phyloP scores from a whole-genome alignment of 441 rosid species.

The Biscutella auriculata region DNA sequence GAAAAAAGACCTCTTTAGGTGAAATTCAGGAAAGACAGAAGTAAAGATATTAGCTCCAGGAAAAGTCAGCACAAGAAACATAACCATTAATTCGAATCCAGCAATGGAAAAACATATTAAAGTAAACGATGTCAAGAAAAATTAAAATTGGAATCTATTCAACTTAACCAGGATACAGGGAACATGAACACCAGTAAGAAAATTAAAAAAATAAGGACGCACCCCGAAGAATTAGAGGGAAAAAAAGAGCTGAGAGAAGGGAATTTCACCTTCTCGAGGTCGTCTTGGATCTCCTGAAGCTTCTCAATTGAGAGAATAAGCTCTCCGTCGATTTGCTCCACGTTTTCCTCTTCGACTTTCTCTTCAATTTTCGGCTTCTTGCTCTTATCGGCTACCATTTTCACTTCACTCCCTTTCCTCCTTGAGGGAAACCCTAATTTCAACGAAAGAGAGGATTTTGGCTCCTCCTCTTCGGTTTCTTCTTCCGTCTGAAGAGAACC shows the following conservation, averaged over 20 bases:
- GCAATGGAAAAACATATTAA: too few relatives aligned
- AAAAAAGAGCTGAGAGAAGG: background rate
- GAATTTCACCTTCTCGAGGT: conserved; percentile 71
- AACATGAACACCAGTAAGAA: too few relatives aligned
- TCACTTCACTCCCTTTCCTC: background rate
- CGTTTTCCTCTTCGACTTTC: conserved; percentile 57
- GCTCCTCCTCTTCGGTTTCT: background rate
- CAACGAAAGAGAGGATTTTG: background rate
- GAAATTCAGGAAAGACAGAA: too few relatives aligned
- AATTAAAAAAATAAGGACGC: too few relatives aligned
- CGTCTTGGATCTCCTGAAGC: conserved; percentile 94
- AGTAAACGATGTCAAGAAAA: too few relatives aligned
- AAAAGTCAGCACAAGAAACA: too few relatives aligned
- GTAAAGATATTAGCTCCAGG: too few relatives aligned
- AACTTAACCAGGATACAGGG: too few relatives aligned
- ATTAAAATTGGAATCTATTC: too few relatives aligned
- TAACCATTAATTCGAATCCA: too few relatives aligned
- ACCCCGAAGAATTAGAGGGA: too few relatives aligned
- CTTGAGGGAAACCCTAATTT: conserved; percentile 3
- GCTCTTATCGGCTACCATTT: conserved; percentile 71
- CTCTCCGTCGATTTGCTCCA: conserved; percentile 54
- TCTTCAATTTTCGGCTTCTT: conserved; percentile 79
- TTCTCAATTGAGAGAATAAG: conserved; percentile 83
- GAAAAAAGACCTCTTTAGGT: too few relatives aligned
- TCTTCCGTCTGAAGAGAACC: conserved; percentile 1